phyloP scores from a whole-genome alignment of 177 flowering plant genomes.

The Vitis hybrid region DNA sequence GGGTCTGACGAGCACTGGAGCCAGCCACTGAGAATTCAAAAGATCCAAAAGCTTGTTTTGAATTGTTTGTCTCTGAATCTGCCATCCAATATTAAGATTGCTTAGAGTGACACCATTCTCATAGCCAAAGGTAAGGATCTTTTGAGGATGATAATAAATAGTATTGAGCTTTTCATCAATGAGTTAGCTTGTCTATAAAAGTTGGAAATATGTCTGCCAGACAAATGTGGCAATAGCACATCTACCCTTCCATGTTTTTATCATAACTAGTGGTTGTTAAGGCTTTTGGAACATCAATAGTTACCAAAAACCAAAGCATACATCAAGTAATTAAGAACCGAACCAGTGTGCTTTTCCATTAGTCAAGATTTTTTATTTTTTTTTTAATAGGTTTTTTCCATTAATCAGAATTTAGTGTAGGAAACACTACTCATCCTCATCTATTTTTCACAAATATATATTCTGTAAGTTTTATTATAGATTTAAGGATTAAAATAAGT shows the following conservation, averaged over 20 bases:
- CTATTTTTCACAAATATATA: not conserved
- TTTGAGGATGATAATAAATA: too few relatives aligned
- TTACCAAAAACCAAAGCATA: not conserved
- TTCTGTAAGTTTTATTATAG: not conserved
- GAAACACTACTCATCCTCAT: not conserved
- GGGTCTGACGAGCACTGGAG: not conserved
- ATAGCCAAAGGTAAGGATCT: too few relatives aligned
- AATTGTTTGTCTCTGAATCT: conserved; percentile 12
- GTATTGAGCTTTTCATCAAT: not conserved
- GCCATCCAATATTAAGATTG: not conserved
- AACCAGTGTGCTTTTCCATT: not conserved
- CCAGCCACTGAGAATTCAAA: conserved; percentile 10
- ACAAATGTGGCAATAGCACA: not conserved
- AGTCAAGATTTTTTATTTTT: not conserved
- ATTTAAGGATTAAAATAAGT: not conserved
- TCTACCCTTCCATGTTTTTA: not conserved
- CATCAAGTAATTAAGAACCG: not conserved
- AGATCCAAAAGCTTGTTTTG: conserved; percentile 13
- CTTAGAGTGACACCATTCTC: not conserved
- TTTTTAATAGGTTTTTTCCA: not conserved
- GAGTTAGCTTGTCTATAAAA: not conserved
- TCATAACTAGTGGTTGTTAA: not conserved
- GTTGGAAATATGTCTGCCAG: not conserved
- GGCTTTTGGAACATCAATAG: not conserved
- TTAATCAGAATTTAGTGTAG: not conserved